Evolutionary conservation across 345 rosid genomes (phyloP).

Genomic region (Salix caprea): DNA sequence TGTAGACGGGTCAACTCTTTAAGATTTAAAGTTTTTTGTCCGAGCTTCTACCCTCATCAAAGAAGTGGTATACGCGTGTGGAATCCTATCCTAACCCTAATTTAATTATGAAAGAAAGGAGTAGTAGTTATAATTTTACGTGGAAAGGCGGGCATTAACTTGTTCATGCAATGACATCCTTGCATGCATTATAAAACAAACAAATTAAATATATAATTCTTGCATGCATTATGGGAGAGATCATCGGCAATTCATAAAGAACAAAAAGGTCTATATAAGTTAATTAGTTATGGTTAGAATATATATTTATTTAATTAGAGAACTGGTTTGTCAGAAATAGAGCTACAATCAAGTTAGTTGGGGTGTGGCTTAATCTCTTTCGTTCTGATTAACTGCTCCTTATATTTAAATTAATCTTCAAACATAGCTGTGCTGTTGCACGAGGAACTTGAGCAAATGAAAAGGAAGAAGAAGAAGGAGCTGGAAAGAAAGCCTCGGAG

Average conservation of each 20-base stretch:
- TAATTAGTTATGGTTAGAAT: conserved; percentile 12
- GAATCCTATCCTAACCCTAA: too few relatives aligned
- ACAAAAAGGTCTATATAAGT: not conserved
- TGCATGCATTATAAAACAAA: not conserved
- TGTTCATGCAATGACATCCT: not conserved
- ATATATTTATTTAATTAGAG: not conserved
- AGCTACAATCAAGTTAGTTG: conserved; percentile 1
- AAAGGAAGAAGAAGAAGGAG: too few relatives aligned
- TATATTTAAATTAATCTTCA: not conserved
- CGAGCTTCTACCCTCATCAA: not conserved
- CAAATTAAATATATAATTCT: not conserved
- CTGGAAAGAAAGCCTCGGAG: not conserved
- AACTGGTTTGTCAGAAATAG: not conserved
- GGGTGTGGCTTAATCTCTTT: not conserved
- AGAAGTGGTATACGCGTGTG: not conserved
- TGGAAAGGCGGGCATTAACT: not conserved
- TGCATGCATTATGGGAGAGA: not conserved
- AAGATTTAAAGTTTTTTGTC: conserved; percentile 11
- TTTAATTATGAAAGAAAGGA: not conserved
- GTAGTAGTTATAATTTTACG: not conserved
- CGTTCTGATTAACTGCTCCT: conserved; percentile 21
- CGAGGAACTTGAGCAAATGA: too few relatives aligned
- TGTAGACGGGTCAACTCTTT: conserved; percentile 23
- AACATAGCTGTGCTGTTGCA: too few relatives aligned
- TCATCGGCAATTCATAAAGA: not conserved